phyloP scores from a whole-genome alignment of 371 early-diverging fungal genomes.

The Sporodiniella umbellata region DNA sequence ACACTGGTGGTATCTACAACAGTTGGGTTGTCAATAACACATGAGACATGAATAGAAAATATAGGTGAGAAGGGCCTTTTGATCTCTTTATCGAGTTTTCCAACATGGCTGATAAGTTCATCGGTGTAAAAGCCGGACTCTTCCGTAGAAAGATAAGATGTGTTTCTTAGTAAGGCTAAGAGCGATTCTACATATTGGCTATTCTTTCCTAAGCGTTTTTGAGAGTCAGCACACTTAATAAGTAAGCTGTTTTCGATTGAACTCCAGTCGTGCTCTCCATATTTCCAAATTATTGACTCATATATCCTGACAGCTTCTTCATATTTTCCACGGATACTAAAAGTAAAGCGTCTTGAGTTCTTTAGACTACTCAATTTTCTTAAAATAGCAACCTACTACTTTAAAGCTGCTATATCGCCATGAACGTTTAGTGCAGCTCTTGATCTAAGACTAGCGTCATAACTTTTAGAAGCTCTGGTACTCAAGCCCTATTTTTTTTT shows the following conservation, averaged over 20 bases:
- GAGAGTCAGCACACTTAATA: conserved; percentile 68
- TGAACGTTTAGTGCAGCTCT: conserved; percentile 64
- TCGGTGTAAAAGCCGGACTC: conserved; percentile 49
- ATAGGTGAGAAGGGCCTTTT: conserved; percentile 55
- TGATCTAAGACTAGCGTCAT: conserved; percentile 60
- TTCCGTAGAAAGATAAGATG: conserved; percentile 41
- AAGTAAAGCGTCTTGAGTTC: background rate
- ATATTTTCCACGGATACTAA: conserved; percentile 61
- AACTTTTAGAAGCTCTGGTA: conserved; percentile 66
- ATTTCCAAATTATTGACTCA: conserved; percentile 61
- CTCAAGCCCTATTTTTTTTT: conserved; percentile 45
- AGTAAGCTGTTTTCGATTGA: conserved; percentile 69
- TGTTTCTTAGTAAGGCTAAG: conserved; percentile 55
- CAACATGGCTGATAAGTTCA: conserved; percentile 49
- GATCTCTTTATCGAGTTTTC: conserved; percentile 51
- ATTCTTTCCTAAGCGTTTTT: conserved; percentile 53
- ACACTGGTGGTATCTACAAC: conserved; percentile 62
- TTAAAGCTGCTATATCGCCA: conserved; percentile 73
- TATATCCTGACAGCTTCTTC: conserved; percentile 67
- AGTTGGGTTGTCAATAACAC: conserved; percentile 55
- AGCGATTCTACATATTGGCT: conserved; percentile 61
- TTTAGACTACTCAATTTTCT: too few species aligned
- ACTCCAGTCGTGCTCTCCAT: conserved; percentile 71
- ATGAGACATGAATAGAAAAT: conserved; percentile 53
- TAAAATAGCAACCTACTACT: conserved; percentile 83